Evolutionary conservation across 306 rosid species (phyloP).

Genomic region (Quercus berberidifolia): DNA sequence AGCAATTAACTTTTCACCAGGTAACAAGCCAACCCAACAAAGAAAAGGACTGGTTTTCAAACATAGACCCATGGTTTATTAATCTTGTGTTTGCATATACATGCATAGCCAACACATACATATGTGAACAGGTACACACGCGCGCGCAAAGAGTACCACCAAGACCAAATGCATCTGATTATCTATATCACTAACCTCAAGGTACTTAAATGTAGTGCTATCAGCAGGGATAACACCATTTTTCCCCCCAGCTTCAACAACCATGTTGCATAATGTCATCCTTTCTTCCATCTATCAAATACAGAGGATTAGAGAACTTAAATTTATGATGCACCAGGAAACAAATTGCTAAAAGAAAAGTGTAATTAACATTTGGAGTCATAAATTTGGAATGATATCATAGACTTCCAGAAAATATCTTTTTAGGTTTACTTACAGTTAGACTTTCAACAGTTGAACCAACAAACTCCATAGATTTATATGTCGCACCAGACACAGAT

Average conservation of each 20-base stretch:
- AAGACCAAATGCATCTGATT: slow-evolving; percentile 15
- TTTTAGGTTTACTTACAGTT: slow-evolving; percentile 42
- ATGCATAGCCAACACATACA: not conserved
- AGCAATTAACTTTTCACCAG: not conserved
- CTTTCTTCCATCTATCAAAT: slow-evolving; percentile 81
- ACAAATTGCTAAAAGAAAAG: not conserved
- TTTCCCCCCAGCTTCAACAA: slow-evolving; percentile 93
- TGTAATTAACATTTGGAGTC: not conserved
- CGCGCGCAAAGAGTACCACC: not conserved
- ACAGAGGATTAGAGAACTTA: not conserved
- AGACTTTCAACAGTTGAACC: slow-evolving; percentile 88
- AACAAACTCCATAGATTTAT: slow-evolving; percentile 91
- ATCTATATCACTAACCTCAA: slow-evolving; percentile 58
- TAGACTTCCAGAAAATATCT: not conserved
- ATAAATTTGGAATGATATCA: slow-evolving; percentile 2
- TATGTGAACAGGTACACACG: not conserved
- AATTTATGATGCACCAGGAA: not conserved
- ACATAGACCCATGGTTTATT: not conserved
- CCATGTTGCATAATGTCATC: slow-evolving; percentile 96
- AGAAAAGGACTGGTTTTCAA: not conserved
- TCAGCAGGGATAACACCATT: slow-evolving; percentile 86
- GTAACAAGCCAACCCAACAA: not conserved
- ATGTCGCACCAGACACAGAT: slow-evolving; percentile 85
- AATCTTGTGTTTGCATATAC: not conserved
- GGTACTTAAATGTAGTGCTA: slow-evolving; percentile 78